Evolutionary conservation across 805 yeast species (phyloP).

Genomic region (Tetrapisispora fleetii): DNA sequence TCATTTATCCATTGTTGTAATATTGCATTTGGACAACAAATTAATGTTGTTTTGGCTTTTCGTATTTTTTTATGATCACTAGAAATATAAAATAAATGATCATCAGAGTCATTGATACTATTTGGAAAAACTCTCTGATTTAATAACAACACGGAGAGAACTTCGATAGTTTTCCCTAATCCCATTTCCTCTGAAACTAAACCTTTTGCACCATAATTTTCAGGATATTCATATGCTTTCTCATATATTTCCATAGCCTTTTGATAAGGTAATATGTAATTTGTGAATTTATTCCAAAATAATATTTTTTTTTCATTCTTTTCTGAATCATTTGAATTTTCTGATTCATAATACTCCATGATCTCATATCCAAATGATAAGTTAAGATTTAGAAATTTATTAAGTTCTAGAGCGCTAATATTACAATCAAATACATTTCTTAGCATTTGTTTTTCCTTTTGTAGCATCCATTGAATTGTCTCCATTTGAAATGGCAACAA

Average conservation of each 20-base stretch:
- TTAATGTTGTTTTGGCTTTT: slow-evolving; percentile 60
- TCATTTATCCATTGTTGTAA: slow-evolving; percentile 82
- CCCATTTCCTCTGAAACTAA: slow-evolving; percentile 95
- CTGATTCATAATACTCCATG: slow-evolving; percentile 2
- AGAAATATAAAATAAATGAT: slow-evolving; percentile 7
- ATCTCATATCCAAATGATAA: slow-evolving; percentile 25
- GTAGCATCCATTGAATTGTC: slow-evolving; percentile 27
- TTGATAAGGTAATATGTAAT: slow-evolving; percentile 14
- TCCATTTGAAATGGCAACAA: slow-evolving; percentile 26
- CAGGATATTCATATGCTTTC: background rate
- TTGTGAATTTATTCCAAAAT: slow-evolving; percentile 29
- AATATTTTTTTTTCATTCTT: background rate
- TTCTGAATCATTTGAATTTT: background rate
- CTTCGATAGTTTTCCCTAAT: slow-evolving; percentile 86
- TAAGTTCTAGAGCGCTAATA: slow-evolving; percentile 3
- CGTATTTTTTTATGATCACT: slow-evolving; percentile 18
- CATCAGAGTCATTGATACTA: slow-evolving; percentile 2
- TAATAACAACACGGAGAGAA: slow-evolving; percentile 51
- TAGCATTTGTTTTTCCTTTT: slow-evolving; percentile 12
- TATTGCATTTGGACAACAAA: slow-evolving; percentile 81
- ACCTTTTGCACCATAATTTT: slow-evolving; percentile 34
- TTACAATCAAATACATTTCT: background rate
- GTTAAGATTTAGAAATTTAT: slow-evolving; percentile 15
- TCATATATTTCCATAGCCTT: slow-evolving; percentile 13
- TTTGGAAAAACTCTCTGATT: slow-evolving; percentile 41